These are phyloP conservation scores for Suhomyces bolitotheri DNA, from an alignment of 1,139 yeast species.

Conservation along the genomic window DNA sequence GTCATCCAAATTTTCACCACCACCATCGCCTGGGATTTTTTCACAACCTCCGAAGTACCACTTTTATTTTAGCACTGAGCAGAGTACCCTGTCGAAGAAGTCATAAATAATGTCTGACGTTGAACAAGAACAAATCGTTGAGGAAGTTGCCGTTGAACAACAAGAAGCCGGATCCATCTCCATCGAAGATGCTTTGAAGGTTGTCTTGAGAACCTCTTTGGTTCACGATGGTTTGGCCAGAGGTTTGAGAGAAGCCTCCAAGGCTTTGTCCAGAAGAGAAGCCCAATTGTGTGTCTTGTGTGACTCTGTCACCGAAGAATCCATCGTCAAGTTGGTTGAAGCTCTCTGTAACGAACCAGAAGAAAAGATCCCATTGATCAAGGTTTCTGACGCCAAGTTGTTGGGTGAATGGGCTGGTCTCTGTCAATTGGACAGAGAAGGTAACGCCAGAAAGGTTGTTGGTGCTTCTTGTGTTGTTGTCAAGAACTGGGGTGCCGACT, in stretches of 20 bases:
- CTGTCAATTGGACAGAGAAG: slow-evolving; percentile 99
- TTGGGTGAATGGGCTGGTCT: slow-evolving; percentile 99
- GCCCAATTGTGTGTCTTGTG: slow-evolving; percentile 97
- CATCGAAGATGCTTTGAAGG: slow-evolving; percentile 98
- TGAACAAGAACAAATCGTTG: slow-evolving; percentile 83
- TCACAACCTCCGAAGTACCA: slow-evolving; percentile 7
- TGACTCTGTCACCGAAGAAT: slow-evolving; percentile 98
- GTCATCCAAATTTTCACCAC: slow-evolving; percentile 2
- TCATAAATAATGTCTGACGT: slow-evolving; percentile 77
- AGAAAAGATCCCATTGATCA: slow-evolving; percentile 95
- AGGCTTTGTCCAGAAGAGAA: slow-evolving; percentile 96
- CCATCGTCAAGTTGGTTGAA: slow-evolving; percentile 96
- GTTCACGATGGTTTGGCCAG: slow-evolving; percentile 99
- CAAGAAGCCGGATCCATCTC: slow-evolving; percentile 86
- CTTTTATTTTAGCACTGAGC: slow-evolving; percentile 65
- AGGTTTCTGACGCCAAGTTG: slow-evolving; percentile 99
- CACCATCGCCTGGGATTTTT: slow-evolving; percentile 7
- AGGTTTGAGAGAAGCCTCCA: slow-evolving; percentile 99
- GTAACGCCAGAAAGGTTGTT: slow-evolving; percentile 99
- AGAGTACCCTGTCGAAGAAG: slow-evolving; percentile 86
- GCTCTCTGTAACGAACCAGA: slow-evolving; percentile 99
- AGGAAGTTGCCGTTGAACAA: slow-evolving; percentile 82
- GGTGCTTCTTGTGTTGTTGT: slow-evolving; percentile 99
- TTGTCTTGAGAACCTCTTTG: slow-evolving; percentile 96
- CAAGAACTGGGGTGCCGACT: slow-evolving; percentile 99